Conservation (phyloP, 139 green algal genomes). For the Auxenochlorella pyrenoidosa region DNA sequence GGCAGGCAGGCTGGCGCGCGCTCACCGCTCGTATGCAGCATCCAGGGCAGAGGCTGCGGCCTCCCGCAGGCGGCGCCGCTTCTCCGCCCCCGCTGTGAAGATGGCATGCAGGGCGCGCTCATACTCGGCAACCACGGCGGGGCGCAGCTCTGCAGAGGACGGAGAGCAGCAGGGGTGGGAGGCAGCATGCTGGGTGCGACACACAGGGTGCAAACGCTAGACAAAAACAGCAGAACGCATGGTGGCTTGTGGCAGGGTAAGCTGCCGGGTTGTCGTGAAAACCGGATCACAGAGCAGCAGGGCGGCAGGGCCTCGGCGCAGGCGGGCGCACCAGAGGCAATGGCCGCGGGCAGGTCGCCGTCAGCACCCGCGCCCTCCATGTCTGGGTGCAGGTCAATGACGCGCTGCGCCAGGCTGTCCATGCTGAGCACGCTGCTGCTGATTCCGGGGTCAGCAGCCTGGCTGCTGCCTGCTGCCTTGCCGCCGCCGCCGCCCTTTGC, state of each 20-base stretch:
- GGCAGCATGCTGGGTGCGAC: neutral
- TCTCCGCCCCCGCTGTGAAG: conserved; percentile 79
- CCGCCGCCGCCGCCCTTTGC: conserved; percentile 5
- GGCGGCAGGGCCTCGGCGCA: too few relatives aligned
- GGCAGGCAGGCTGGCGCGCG: neutral
- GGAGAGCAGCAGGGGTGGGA: neutral
- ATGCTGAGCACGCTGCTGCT: conserved; percentile 40
- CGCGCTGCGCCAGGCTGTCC: conserved; percentile 40
- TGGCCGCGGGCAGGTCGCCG: conserved; percentile 23
- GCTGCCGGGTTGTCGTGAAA: too few relatives aligned
- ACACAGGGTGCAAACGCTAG: too few relatives aligned
- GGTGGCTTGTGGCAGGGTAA: too few relatives aligned
- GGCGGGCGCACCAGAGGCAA: neutral
- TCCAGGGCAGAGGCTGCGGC: conserved; percentile 41
- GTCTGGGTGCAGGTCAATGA: conserved; percentile 62
- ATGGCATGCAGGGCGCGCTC: conserved; percentile 67
- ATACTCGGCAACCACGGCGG: conserved; percentile 66
- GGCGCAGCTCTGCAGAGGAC: conserved; percentile 61
- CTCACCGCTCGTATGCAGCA: conserved; percentile 46
- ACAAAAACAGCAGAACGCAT: neutral
- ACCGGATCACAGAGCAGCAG: too few relatives aligned
- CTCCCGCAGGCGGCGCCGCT: conserved; percentile 67
- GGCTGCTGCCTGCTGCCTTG: conserved; percentile 12
- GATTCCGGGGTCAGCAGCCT: neutral
- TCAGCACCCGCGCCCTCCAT: conserved; percentile 58